A percentile compares a stretch with the other conserved stretches of the same genome.
Evolutionary conservation across 257 asterid genomes (phyloP).

Genomic region (Nicotiana benthamiana): DNA sequence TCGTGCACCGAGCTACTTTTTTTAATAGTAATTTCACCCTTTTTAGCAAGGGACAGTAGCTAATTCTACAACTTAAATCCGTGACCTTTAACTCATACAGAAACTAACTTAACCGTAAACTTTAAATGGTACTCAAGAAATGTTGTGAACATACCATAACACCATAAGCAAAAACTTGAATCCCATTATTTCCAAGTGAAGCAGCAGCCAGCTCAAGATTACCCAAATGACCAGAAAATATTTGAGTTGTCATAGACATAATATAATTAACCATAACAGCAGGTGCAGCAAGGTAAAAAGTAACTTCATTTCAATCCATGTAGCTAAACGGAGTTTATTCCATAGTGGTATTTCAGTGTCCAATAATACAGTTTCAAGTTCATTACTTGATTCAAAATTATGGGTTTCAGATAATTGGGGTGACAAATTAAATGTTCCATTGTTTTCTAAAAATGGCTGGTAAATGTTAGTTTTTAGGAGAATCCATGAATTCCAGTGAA

Average conservation of each 20-base stretch:
- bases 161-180: conserved; percentile 19
- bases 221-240: conserved; percentile 15
- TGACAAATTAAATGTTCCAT: neutral
- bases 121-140: neutral
- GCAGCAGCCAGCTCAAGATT: conserved; percentile 23
- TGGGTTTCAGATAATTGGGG: neutral
- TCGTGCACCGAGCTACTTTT: too few relatives aligned
- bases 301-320: conserved; percentile 15
- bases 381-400: conserved; percentile 4
- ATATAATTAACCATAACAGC: conserved; percentile 18
- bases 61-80: too few relatives aligned
- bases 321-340: neutral
- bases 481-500: neutral
- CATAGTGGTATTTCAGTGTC: neutral
- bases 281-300: conserved; percentile 8
- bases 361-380: conserved; percentile 1
- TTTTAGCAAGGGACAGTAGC: neutral
- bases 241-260: conserved; percentile 15
- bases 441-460: neutral
- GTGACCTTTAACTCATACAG: too few relatives aligned
- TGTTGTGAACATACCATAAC: conserved; percentile 9
- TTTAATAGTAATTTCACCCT: neutral
- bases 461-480: neutral
- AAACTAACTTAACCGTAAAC: neutral
- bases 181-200: conserved; percentile 17